These are phyloP conservation scores for Pleurotus giganteus DNA, from an alignment of 768 basidiomycete species.

Conservation along the genomic window DNA sequence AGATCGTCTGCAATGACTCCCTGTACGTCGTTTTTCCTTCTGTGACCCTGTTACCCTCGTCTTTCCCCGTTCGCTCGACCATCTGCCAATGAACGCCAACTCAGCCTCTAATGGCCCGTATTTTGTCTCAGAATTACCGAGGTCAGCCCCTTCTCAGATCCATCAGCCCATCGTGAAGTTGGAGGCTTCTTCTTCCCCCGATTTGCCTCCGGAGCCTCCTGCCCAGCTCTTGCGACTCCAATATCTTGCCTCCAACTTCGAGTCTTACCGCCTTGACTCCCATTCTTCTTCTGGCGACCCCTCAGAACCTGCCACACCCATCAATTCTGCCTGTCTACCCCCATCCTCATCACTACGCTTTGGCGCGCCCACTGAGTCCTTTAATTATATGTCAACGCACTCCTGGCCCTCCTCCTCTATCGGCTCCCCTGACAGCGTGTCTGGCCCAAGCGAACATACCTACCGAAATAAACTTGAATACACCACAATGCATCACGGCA, in stretches of 20 bases:
- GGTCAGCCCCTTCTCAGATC: slow-evolving; percentile 13
- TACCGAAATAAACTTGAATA: slow-evolving; percentile 10
- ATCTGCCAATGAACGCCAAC: slow-evolving; percentile 12
- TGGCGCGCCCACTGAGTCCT: neutral
- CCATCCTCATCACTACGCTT: neutral
- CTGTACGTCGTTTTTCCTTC: slow-evolving; percentile 3
- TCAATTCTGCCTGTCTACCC: neutral
- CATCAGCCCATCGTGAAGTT: slow-evolving; percentile 36
- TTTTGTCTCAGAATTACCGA: slow-evolving; percentile 14
- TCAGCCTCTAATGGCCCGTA: slow-evolving; percentile 18
- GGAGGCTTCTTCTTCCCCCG: slow-evolving; percentile 41
- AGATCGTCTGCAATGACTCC: slow-evolving; percentile 7
- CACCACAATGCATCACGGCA: slow-evolving; percentile 19
- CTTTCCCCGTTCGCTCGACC: slow-evolving; percentile 6
- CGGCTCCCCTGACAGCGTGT: slow-evolving; percentile 6
- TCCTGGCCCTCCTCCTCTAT: slow-evolving; percentile 11
- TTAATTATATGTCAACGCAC: slow-evolving; percentile 4
- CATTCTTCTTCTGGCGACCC: slow-evolving; percentile 33
- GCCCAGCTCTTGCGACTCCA: slow-evolving; percentile 36
- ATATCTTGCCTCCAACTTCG: slow-evolving; percentile 27
- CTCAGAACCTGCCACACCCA: slow-evolving; percentile 24
- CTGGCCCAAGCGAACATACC: slow-evolving; percentile 7
- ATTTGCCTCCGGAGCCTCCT: slow-evolving; percentile 34
- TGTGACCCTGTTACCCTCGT: slow-evolving; percentile 6
- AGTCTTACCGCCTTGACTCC: slow-evolving; percentile 30